Conservation (phyloP, 768 basidiomycete species). For the Leccinum longicurvipes region DNA sequence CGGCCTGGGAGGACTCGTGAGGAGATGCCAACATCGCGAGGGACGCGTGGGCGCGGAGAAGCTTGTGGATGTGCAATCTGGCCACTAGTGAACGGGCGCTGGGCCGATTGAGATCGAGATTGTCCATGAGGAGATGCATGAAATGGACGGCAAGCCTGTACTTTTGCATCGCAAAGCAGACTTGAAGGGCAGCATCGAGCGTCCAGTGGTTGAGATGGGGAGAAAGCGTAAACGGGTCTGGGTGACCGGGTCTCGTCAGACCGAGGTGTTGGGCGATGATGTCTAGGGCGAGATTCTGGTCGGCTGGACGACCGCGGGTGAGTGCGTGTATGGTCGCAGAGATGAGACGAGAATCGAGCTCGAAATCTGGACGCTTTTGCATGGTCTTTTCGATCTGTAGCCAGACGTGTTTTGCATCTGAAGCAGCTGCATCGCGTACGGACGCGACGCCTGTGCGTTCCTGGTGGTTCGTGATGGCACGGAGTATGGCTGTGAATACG, state of each 20-base stretch:
- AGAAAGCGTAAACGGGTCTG: slow-evolving; percentile 33
- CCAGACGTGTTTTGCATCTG: slow-evolving; percentile 74
- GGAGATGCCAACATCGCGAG: slow-evolving; percentile 40
- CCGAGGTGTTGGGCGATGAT: slow-evolving; percentile 63
- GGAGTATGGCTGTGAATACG: slow-evolving; percentile 67
- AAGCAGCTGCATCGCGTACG: slow-evolving; percentile 42
- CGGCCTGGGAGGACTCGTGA: slow-evolving; percentile 43
- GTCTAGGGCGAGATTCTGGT: slow-evolving; percentile 65
- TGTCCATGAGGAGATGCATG: slow-evolving; percentile 55
- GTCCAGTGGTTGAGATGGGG: slow-evolving; percentile 45
- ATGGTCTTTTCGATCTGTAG: slow-evolving; percentile 53
- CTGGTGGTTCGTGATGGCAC: slow-evolving; percentile 35
- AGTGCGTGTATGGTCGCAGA: slow-evolving; percentile 53
- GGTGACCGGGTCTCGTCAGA: slow-evolving; percentile 47
- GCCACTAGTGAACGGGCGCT: slow-evolving; percentile 41
- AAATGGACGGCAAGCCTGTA: slow-evolving; percentile 52
- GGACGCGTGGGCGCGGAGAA: slow-evolving; percentile 49
- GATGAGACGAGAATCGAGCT: slow-evolving; percentile 53
- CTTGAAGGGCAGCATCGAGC: slow-evolving; percentile 50
- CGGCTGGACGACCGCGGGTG: slow-evolving; percentile 50
- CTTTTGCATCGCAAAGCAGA: slow-evolving; percentile 51
- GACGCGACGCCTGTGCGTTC: slow-evolving; percentile 19
- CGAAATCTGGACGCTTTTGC: slow-evolving; percentile 42
- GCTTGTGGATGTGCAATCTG: slow-evolving; percentile 55
- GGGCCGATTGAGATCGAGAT: slow-evolving; percentile 19